phyloP scores from a whole-genome alignment of 2,329 filamentous ascomycete genomes.

The Stagonosporopsis rhizophila region DNA sequence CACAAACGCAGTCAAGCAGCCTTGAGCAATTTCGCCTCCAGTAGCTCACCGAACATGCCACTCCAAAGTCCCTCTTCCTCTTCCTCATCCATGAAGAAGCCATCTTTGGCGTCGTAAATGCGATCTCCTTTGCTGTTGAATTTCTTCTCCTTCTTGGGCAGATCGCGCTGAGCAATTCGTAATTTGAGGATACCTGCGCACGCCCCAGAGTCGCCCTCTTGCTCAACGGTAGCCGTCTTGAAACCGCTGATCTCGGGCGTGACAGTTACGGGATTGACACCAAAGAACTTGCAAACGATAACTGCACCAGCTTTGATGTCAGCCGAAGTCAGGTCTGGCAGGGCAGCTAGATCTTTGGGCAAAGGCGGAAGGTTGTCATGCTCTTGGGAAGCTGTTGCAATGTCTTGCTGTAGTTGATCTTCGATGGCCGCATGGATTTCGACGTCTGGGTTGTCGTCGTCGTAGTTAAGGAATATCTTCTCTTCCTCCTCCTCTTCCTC shows the following conservation, averaged over 20 bases:
- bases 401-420: constrained; percentile 53
- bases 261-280: constrained; percentile 66
- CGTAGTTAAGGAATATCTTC: constrained; percentile 43
- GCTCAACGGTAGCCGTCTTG: constrained; percentile 65
- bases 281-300: constrained; percentile 71
- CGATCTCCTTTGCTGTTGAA: constrained; percentile 75
- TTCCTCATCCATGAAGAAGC: constrained; percentile 37
- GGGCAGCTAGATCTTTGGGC: constrained; percentile 62
- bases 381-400: constrained; percentile 45
- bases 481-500: constrained; percentile 41
- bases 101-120: constrained; percentile 70
- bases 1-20: constrained; percentile 17
- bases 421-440: constrained; percentile 34
- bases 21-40: constrained; percentile 39
- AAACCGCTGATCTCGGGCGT: constrained; percentile 69
- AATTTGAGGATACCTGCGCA: constrained; percentile 65
- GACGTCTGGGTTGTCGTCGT: constrained; percentile 33
- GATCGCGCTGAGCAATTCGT: constrained; percentile 73
- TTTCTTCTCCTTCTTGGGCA: constrained; percentile 61
- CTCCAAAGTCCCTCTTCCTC: constrained; percentile 38
- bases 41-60: constrained; percentile 36
- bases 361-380: constrained; percentile 69
- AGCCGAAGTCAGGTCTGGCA: constrained; percentile 59
- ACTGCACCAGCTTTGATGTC: constrained; percentile 66
- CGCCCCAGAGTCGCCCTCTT: constrained; percentile 55